Conservation (phyloP, 2,329 filamentous ascomycete species). For the Arthroderma sp. region DNA sequence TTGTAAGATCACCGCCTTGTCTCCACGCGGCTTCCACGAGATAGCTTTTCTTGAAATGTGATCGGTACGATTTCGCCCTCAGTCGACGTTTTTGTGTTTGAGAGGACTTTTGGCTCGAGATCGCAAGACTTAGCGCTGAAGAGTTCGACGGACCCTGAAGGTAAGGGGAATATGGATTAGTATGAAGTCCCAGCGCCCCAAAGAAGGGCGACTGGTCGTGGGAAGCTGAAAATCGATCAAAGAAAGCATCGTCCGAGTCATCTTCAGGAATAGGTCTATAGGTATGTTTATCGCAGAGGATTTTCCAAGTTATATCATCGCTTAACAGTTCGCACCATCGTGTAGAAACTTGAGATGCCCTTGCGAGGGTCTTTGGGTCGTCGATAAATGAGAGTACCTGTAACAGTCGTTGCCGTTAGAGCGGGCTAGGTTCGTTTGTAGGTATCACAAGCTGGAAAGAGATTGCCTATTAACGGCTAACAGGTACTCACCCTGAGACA, state of each 20-base stretch:
- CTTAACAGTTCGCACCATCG: conserved; percentile 87
- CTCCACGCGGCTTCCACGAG: conserved; percentile 96
- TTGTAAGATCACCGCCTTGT: conserved; percentile 71
- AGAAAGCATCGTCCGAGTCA: conserved; percentile 24
- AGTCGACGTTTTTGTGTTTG: conserved; percentile 20
- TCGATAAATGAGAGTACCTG: conserved; percentile 94
- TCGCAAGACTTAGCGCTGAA: neutral
- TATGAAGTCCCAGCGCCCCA: neutral
- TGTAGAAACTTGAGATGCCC: conserved; percentile 89
- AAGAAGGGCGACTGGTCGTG: neutral
- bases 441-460: conserved; percentile 8
- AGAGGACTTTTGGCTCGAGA: neutral
- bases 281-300: conserved; percentile 88
- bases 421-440: neutral
- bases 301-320: conserved; percentile 98
- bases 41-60: conserved; percentile 95
- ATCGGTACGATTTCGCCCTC: conserved; percentile 70
- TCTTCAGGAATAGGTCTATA: conserved; percentile 51
- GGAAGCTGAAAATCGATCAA: conserved; percentile 35
- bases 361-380: conserved; percentile 82
- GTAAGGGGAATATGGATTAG: neutral
- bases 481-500: conserved; percentile 60
- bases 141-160: neutral
- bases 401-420: neutral
- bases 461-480: neutral